phyloP scores from a whole-genome alignment of 164 flowering plant species.

The Aristolochia fimbriata region DNA sequence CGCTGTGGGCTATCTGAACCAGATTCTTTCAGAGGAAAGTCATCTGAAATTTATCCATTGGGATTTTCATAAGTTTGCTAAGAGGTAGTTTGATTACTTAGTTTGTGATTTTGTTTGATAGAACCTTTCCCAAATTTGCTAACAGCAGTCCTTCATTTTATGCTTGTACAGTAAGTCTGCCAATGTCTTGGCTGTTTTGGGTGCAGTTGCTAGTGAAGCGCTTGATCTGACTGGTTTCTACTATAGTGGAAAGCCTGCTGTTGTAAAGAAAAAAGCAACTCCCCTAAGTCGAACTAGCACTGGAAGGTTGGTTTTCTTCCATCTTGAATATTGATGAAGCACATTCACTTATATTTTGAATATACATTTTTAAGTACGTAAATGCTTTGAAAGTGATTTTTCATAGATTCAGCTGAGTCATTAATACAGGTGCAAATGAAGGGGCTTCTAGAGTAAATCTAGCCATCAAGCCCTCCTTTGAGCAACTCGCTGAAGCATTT shows the following conservation, averaged over 20 bases:
- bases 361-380: too few species aligned
- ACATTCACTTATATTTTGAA: too few species aligned
- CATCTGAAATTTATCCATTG: conserved; percentile 89
- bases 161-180: conserved; percentile 73
- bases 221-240: conserved; percentile 93
- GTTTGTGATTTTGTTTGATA: neutral
- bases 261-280: conserved; percentile 38
- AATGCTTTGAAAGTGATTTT: too few species aligned
- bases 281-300: conserved; percentile 61
- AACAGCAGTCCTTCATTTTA: conserved; percentile 14
- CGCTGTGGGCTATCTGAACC: conserved; percentile 93
- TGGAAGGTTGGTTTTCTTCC: conserved; percentile 35
- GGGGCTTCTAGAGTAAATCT: too few species aligned
- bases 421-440: too few species aligned
- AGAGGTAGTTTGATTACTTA: conserved; percentile 33
- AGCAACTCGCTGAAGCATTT: too few species aligned
- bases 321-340: too few species aligned
- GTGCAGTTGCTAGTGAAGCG: conserved; percentile 86
- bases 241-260: conserved; percentile 68
- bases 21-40: conserved; percentile 67
- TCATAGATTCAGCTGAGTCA: too few species aligned
- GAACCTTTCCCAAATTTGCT: conserved; percentile 9
- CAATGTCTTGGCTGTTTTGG: conserved; percentile 94
- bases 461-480: too few species aligned
- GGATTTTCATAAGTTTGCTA: conserved; percentile 98